A percentile compares a stretch with the other conserved stretches of the same genome.
Conservation (phyloP, 176 grass and related monocot species). For the Carex myosuroides region DNA sequence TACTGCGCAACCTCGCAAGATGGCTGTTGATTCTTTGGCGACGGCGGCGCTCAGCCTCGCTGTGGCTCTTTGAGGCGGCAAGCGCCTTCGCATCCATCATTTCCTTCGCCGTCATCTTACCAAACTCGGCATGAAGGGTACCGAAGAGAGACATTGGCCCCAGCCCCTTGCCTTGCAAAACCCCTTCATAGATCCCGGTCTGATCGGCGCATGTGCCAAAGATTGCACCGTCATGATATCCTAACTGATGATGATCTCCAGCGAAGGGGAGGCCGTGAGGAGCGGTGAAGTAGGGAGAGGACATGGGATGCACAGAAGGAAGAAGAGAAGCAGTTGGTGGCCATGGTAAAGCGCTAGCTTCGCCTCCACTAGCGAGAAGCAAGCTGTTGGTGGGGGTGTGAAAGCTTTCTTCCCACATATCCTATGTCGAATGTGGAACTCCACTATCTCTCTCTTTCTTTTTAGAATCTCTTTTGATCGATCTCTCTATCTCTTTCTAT, state of each 20-base stretch:
- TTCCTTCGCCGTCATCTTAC: slow-evolving; percentile 71
- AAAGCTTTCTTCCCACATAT: slow-evolving; percentile 65
- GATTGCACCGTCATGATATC: neutral
- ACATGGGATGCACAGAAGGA: slow-evolving; percentile 8
- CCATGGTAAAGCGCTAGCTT: slow-evolving; percentile 40
- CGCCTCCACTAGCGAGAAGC: slow-evolving; percentile 28
- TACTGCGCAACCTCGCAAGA: slow-evolving; percentile 70
- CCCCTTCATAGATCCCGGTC: slow-evolving; percentile 26
- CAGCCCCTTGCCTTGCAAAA: slow-evolving; percentile 23
- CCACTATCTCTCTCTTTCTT: neutral
- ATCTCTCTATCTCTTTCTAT: slow-evolving; percentile 21
- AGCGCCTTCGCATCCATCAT: slow-evolving; percentile 98
- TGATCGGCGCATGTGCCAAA: slow-evolving; percentile 26
- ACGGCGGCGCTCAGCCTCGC: slow-evolving; percentile 94
- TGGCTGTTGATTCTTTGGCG: slow-evolving; percentile 92
- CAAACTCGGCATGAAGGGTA: slow-evolving; percentile 76
- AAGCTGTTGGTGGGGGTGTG: slow-evolving; percentile 49
- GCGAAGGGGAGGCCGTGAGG: slow-evolving; percentile 25
- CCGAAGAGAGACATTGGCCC: slow-evolving; percentile 47
- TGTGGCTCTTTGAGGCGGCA: slow-evolving; percentile 89
- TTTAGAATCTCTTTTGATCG: slow-evolving; percentile 21
- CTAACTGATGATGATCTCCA: slow-evolving; percentile 25
- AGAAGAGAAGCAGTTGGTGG: slow-evolving; percentile 21
- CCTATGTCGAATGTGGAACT: slow-evolving; percentile 9
- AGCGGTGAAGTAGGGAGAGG: neutral